Percentiles rank a stretch among this genome's conserved stretches.
Evolutionary conservation across 352 stramenopile genomes (phyloP).

Genomic region (Phytophthora hibernalis): DNA sequence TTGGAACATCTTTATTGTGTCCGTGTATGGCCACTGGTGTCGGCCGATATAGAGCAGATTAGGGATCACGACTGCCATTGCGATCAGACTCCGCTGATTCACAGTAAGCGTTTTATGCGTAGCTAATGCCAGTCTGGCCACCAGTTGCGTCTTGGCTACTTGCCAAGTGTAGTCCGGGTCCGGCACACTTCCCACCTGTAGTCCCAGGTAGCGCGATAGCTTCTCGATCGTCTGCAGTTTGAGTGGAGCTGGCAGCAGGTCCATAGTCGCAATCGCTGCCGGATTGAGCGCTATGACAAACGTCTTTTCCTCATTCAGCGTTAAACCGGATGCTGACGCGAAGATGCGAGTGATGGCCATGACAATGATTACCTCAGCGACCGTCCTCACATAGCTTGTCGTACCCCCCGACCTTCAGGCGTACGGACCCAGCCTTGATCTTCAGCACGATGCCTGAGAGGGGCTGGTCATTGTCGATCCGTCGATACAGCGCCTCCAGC

Average conservation of each 20-base stretch:
- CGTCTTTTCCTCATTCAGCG: not conserved
- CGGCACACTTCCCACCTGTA: not conserved
- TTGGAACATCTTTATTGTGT: too few relatives aligned
- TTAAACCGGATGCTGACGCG: not conserved
- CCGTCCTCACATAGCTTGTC: not conserved
- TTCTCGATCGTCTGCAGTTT: not conserved
- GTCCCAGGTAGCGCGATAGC: not conserved
- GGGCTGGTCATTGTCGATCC: not conserved
- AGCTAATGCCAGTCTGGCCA: not conserved
- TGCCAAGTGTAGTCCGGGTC: not conserved
- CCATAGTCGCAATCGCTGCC: not conserved
- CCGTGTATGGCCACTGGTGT: not conserved
- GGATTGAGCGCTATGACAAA: not conserved
- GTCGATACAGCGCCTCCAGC: conserved; percentile 4
- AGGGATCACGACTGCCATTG: not conserved
- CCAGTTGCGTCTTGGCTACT: not conserved
- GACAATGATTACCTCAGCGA: not conserved
- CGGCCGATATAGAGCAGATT: conserved; percentile 3
- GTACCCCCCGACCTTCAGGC: not conserved
- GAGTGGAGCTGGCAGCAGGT: not conserved
- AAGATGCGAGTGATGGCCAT: not conserved
- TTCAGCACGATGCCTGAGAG: not conserved
- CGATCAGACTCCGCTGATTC: conserved; percentile 8
- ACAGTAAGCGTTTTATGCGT: not conserved
- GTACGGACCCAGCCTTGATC: not conserved